These are phyloP conservation scores for Debaryomyces nepalensis DNA, from an alignment of 1,139 yeast species.

Conservation along the genomic window DNA sequence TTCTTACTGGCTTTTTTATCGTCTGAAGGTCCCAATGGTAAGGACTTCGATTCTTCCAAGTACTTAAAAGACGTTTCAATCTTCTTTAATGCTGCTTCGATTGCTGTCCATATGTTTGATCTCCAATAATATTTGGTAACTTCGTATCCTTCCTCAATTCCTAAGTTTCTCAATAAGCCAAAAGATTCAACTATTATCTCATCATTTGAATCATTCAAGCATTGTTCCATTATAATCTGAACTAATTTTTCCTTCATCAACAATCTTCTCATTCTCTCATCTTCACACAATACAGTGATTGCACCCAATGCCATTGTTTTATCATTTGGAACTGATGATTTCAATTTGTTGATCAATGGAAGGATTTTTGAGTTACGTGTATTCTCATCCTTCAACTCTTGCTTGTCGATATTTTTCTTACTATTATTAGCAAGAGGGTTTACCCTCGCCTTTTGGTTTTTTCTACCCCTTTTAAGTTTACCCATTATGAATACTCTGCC, in stretches of 20 bases:
- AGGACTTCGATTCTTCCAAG: constrained; percentile 31
- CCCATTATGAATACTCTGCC: constrained; percentile 52
- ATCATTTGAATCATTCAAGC: constrained; percentile 67
- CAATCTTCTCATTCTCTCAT: constrained; percentile 60
- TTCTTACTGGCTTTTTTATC: constrained; percentile 20
- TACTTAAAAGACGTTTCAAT: constrained; percentile 52
- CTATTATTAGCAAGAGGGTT: constrained; percentile 48
- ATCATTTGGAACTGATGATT: constrained; percentile 69
- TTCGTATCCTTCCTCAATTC: constrained; percentile 89
- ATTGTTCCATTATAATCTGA: constrained; percentile 62
- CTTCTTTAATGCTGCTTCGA: constrained; percentile 56
- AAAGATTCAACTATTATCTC: constrained; percentile 80
- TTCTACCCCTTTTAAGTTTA: constrained; percentile 72
- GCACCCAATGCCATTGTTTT: constrained; percentile 79
- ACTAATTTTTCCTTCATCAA: constrained; percentile 74
- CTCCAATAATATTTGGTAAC: constrained; percentile 77
- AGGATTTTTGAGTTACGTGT: constrained; percentile 60
- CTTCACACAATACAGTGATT: constrained; percentile 73
- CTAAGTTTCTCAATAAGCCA: constrained; percentile 79
- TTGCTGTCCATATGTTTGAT: constrained; percentile 69
- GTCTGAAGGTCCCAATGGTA: constrained; percentile 3
- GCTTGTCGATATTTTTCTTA: constrained; percentile 22
- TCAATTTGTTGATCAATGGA: constrained; percentile 70
- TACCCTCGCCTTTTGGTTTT: constrained; percentile 56
- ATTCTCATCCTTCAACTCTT: constrained; percentile 48